Evolutionary conservation across 2,329 filamentous ascomycete genomes (phyloP).

Genomic region (Diaporthe aspalathi): DNA sequence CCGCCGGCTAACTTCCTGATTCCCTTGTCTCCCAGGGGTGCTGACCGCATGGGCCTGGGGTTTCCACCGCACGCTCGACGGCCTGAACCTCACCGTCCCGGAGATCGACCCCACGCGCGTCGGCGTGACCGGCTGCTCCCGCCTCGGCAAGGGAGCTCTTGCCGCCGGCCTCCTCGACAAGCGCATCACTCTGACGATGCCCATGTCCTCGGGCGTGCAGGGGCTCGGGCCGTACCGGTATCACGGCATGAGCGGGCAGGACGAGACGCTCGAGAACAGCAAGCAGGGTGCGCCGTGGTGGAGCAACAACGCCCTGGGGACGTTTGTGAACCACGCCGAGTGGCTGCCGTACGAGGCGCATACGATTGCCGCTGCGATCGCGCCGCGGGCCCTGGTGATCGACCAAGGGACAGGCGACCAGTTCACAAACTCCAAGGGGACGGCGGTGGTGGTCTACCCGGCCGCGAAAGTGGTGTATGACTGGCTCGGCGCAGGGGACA

Average conservation of each 20-base stretch:
- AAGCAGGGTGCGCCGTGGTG: conserved; percentile 66
- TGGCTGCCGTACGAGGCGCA: conserved; percentile 69
- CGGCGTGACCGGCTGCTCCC: conserved; percentile 66
- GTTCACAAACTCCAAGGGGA: conserved; percentile 62
- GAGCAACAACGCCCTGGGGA: conserved; percentile 65
- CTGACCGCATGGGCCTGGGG: conserved; percentile 68
- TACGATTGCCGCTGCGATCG: conserved; percentile 67
- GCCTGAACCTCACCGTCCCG: conserved; percentile 58
- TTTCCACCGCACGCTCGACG: conserved; percentile 65
- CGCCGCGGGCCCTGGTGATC: conserved; percentile 66
- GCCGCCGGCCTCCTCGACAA: conserved; percentile 63
- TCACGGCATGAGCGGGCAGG: conserved; percentile 57
- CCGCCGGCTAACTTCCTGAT: neutral
- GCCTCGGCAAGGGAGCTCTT: conserved; percentile 65
- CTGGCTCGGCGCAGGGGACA: conserved; percentile 62
- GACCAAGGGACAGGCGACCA: conserved; percentile 65
- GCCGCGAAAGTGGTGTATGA: conserved; percentile 65
- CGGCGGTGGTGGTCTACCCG: conserved; percentile 62
- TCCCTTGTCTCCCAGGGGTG: conserved; percentile 48
- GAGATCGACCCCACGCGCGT: conserved; percentile 56
- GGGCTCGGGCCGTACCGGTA: conserved; percentile 66
- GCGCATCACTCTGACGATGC: conserved; percentile 65
- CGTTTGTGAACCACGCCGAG: conserved; percentile 64
- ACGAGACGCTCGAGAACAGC: conserved; percentile 61
- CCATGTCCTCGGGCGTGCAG: conserved; percentile 67